phyloP scores from a whole-genome alignment of 768 basidiomycete species.

The Amanita pallidorosea region DNA sequence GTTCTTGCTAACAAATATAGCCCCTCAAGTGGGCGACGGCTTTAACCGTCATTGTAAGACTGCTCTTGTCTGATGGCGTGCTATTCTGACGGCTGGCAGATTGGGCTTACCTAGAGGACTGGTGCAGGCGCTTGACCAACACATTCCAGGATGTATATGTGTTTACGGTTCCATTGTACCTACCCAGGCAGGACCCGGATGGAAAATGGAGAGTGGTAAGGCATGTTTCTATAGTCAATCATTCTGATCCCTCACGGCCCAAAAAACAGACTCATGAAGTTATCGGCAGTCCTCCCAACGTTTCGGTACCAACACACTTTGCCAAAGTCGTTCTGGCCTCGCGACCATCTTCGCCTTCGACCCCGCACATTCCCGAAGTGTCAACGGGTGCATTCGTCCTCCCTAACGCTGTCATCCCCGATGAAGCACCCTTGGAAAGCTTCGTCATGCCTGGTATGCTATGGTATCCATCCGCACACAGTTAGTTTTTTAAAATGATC shows the following conservation, averaged over 20 bases:
- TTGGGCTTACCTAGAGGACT: conserved; percentile 95
- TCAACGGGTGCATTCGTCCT: conserved; percentile 91
- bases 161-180: conserved; percentile 95
- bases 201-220: conserved; percentile 91
- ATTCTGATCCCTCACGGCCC: neutral
- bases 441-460: conserved; percentile 72
- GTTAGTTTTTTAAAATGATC: neutral
- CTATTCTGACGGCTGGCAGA: conserved; percentile 33
- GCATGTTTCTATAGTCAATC: conserved; percentile 18
- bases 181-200: conserved; percentile 75
- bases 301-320: conserved; percentile 95
- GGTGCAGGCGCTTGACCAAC: conserved; percentile 85
- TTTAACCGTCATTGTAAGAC: conserved; percentile 91
- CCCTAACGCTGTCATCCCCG: conserved; percentile 88
- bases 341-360: conserved; percentile 62
- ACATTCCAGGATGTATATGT: conserved; percentile 92
- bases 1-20: conserved; percentile 90
- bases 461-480: neutral
- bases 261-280: conserved; percentile 81
- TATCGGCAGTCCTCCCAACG: conserved; percentile 83
- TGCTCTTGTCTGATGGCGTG: neutral
- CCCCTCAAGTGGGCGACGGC: conserved; percentile 94
- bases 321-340: conserved; percentile 88
- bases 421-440: conserved; percentile 65
- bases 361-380: conserved; percentile 62